A percentile compares a stretch with the other conserved stretches of the same genome.
Conservation (phyloP, 441 rosid species). For the Brassica hybrid region DNA sequence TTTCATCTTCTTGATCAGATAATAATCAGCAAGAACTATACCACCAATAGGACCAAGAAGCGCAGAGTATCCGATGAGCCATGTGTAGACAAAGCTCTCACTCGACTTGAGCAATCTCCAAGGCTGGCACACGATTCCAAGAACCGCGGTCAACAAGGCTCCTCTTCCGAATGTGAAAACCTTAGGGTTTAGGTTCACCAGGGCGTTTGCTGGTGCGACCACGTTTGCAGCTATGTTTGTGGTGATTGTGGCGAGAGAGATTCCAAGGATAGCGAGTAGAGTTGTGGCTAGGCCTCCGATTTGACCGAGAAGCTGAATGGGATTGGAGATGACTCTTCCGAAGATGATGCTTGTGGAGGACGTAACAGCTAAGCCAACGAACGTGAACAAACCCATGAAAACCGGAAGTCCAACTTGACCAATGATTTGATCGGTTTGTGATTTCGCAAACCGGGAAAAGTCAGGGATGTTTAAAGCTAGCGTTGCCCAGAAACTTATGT, state of each 20-base stretch:
- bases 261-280: slow-evolving; percentile 69
- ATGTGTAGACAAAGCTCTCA: slow-evolving; percentile 92
- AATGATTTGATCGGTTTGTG: slow-evolving; percentile 75
- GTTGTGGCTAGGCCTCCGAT: slow-evolving; percentile 73
- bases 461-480: slow-evolving; percentile 92
- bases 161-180: slow-evolving; percentile 78
- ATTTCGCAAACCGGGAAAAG: slow-evolving; percentile 77
- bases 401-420: slow-evolving; percentile 89
- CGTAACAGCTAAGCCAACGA: slow-evolving; percentile 83
- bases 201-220: slow-evolving; percentile 87
- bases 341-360: slow-evolving; percentile 79
- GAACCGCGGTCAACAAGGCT: slow-evolving; percentile 73
- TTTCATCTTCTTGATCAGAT: slow-evolving; percentile 53
- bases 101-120: slow-evolving; percentile 87
- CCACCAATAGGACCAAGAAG: slow-evolving; percentile 88
- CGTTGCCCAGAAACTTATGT: slow-evolving; percentile 94
- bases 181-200: slow-evolving; percentile 82
- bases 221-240: slow-evolving; percentile 95
- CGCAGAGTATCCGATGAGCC: slow-evolving; percentile 95
- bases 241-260: slow-evolving; percentile 78
- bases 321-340: slow-evolving; percentile 79
- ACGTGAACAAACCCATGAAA: slow-evolving; percentile 89
- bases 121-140: slow-evolving; percentile 84
- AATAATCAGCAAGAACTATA: slow-evolving; percentile 74
- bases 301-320: slow-evolving; percentile 72